Evolutionary conservation across 768 basidiomycete genomes (phyloP).

Genomic region (Pulveroboletus sp.): DNA sequence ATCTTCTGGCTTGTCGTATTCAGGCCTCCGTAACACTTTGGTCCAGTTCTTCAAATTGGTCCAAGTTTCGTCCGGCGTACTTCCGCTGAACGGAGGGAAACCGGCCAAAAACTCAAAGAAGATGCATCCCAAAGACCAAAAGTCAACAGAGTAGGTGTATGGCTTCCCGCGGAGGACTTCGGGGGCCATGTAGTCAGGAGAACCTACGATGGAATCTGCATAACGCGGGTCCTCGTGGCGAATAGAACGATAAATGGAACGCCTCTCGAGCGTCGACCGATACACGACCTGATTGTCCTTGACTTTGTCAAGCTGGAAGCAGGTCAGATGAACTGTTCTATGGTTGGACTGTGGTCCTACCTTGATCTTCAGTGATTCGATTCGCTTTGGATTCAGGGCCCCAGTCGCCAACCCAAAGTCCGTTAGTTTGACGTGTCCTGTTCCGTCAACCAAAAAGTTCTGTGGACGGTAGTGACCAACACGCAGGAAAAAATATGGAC

Average conservation of each 20-base stretch:
- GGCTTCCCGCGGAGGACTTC: conserved; percentile 92
- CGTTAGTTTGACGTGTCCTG: conserved; percentile 95
- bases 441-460: conserved; percentile 96
- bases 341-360: conserved; percentile 35
- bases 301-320: conserved; percentile 81
- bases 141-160: conserved; percentile 95
- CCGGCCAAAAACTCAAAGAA: conserved; percentile 96
- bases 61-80: conserved; percentile 97
- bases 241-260: conserved; percentile 91
- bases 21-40: conserved; percentile 84
- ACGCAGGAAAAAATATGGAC: background rate
- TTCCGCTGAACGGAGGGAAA: conserved; percentile 96
- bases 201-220: conserved; percentile 96
- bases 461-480: conserved; percentile 25
- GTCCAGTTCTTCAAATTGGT: conserved; percentile 98
- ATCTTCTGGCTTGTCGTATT: conserved; percentile 95
- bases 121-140: conserved; percentile 98
- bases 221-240: conserved; percentile 88
- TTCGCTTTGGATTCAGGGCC: conserved; percentile 88
- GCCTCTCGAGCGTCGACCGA: conserved; percentile 89
- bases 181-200: conserved; percentile 97
- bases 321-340: conserved; percentile 1
- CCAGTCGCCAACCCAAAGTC: conserved; percentile 98
- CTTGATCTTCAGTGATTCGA: conserved; percentile 92
- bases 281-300: conserved; percentile 89